Evolutionary conservation across 441 rosid species (phyloP), one percentile per base, ranked within the genome.

Genomic region (Manihot esculenta): DNA sequence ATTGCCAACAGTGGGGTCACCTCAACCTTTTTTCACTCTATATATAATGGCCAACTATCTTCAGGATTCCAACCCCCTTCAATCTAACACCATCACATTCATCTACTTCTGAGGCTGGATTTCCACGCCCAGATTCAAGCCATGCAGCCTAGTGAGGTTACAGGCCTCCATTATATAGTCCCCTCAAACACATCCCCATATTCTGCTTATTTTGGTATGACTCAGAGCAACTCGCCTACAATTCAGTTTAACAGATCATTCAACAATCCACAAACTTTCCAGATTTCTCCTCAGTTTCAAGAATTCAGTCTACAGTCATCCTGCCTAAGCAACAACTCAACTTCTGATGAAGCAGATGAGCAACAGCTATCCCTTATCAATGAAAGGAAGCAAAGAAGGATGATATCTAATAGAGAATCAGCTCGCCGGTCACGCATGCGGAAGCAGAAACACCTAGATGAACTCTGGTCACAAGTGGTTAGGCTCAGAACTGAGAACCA

Each of bases 361-460:
- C 90, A 83, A 21, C 86, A 85, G 20, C 80, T 76, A 67, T 80
- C 82, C 38, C 48, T 88, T 26, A 83, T 87, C 78, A 90, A 91
- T 42, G 87, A 87, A 67, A 72, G 98, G 78, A 93, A 91, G 68
- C 76, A 90, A 68, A 89, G 91, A 77, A 65, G 98, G 75, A 91
- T 91, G 86, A 74, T 87, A 48, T 91, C 94, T 8, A 93, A 93
- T 79, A 79, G 98, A 71, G 98, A 93, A 67, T 93, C 97, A 0
- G 98, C 98, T 18, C 82, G 91, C 61, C 75, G 98, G 69, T 93
- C 98, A 11, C 85, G 96, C 82, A 80, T 88, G 97, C 87, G 85
- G 80, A 93, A 93, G 68, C 95, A 89, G 85, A 88, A 88, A 80
- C 96, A 84, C 71, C 48, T 93, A 67, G 87, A 89, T 74, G 97